Evolutionary conservation across 148 eudicot genomes (phyloP), one percentile per base, ranked within the genome.

Genomic region (Suaeda aralocaspica): DNA sequence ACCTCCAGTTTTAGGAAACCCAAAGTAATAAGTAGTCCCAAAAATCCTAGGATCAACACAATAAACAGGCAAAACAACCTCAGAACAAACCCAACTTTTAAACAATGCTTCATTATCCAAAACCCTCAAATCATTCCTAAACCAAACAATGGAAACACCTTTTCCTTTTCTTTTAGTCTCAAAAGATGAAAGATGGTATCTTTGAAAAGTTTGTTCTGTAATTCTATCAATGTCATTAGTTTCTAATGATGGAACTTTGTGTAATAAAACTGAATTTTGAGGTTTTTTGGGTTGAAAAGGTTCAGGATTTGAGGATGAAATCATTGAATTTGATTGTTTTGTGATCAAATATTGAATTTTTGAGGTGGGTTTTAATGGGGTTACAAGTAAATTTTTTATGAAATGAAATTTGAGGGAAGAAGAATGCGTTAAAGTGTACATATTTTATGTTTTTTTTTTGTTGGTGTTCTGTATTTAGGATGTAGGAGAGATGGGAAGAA

Each of bases 1-100:
- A 92, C 98, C 96, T 77, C 98, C 98, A 73, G 98, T 90, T 82
- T 92, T 92, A 6, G 92, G 92, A 66, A 92, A 90, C 15, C 85
- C 94, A 77, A 92, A 92, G 79, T 81, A 44, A 77, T 77, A 69
- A 18, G 98, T 92, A 44, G 87, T 36, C 33, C 76, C 80, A 53
- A 92, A 88, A 48, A 78, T 75, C 66, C 96, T 68, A 59, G 98
- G 94, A 84, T 92, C 98, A 64, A 90, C 75, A 72, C 96, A 90
- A 70, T 90, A 92, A 13, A 92, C 84, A 39, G 98, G 96, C 84
- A 92, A 83, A 18, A 92, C 85, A 25, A 68, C 61, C 69, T 86
- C 81, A n/a, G 98, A 92, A 0, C 83, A 80, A 58, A 22, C 74
- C 96, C 96, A 92, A 45, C 86, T 94, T 81, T 71, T 81, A 59